Base-by-base conservation (phyloP, 345 rosid genomes). In the Acer saccharum region DNA sequence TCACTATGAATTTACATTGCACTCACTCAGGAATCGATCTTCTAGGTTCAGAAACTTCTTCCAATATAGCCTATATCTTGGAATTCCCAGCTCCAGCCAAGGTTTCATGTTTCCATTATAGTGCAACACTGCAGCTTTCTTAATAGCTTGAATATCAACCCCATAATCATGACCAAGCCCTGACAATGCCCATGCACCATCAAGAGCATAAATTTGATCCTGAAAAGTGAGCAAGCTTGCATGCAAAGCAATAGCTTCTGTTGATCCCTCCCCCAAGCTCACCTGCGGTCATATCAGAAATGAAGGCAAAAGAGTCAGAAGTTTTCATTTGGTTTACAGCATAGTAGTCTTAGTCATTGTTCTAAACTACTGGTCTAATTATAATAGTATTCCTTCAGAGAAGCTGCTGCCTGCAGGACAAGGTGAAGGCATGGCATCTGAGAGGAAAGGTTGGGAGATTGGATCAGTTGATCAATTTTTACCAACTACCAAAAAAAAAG, bases 41-140 rank as follows among this genome's bases (percentile, higher is more conserved):
- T 87, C 90, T 29, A 80, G 85, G 60, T 88, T 94, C 68, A 96
- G 83, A 81, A 88, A 84, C 82, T 86, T 96, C 76, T 83, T 87
- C 99, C 99, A 94, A 69, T 82, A 84, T 61, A 10, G 72, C 70
- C 88, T 90, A 81, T 92, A 96, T 78, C 86, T 86, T 48, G 90
- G 90, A 78, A 96, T 89, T 72, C 98, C 99, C 68, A 96, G 86
- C 82, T 96, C 99, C 75, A 95, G 96, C 97, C 99, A 95, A 46
- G 99, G 99, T 87, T 95, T 93, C 98, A 92, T 92, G 86, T 95
- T 91, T 58, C 99, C 98, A 75, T 89, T 95, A 86, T 88, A 95
- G 81, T 95, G 99, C 50, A 95, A 89, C 81, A 93, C 95, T 23
- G 97, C 97, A 66, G 98, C 98, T 1, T 89, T 93, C 69, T 78